Base-by-base conservation (phyloP, 2,329 filamentous ascomycete genomes). In the Tympanopsis confertula region DNA sequence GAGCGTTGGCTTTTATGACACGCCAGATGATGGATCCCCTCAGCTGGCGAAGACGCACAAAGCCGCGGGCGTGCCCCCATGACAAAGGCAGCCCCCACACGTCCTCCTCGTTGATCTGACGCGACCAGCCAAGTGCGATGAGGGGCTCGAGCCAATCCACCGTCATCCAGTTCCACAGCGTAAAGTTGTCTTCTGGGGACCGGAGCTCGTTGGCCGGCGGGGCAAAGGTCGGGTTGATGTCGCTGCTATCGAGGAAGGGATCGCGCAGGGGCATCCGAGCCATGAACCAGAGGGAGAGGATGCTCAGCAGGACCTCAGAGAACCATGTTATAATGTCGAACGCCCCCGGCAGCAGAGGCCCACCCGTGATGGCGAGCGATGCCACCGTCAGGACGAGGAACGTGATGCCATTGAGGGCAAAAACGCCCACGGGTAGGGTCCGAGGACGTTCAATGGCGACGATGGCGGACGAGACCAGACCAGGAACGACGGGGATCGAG, bases 101-200 rank as follows among this genome's bases (percentile, higher is more conserved):
- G 51, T 94, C 86, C 26, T 80, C 71, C 28, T 87, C 78, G 24
- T 86, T 63, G 7, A 94, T 63, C 46, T 86, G 79, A 28, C 76
- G 66, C 20, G 64, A 62, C 30, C 65, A 70, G 2, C 81, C 85
- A 18, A 77, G 57, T 2, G 64, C 61, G 12, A 93, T 86, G 5
- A 94, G 58, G 0, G 86, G 81, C 1, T 66, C 64, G 60, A 94
- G 80, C 87, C 87, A 94, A 0, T 74, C 83, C 19, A 94, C 80
- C 4, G 75, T 80, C 73, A 89, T 82, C 59, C 85, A 94, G 46
- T 88, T 82, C 71, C 85, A 87, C 1, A 88, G 63, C 1, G 71
- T 83, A 18, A 94, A 55, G 44, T 82, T 77, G 47, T 94, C 87
- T 54, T 94, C 87, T 0, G 87, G 68, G 28, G 71, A 77, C 39